These are phyloP conservation scores for Pisolithus orientalis DNA, from an alignment of 768 basidiomycete species.

Conservation along the genomic window DNA sequence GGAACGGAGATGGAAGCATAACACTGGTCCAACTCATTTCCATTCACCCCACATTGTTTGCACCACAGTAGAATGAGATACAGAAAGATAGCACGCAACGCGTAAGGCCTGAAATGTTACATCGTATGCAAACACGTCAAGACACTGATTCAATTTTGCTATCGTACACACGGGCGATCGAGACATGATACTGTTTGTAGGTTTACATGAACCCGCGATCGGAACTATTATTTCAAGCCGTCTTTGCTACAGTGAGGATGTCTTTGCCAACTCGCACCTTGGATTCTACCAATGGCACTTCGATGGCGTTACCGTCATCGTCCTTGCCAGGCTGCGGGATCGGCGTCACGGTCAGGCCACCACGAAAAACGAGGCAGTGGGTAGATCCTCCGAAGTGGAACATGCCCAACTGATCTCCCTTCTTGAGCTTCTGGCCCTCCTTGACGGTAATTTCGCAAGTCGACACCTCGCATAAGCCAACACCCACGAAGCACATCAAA, in stretches of 20 bases:
- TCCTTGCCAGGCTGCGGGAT: not conserved
- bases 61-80: constrained; percentile 42
- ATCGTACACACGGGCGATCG: too few species aligned
- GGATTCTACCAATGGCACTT: not conserved
- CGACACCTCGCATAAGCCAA: constrained; percentile 58
- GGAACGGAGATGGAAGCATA: too few species aligned
- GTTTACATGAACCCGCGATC: too few species aligned
- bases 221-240: not conserved
- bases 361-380: constrained; percentile 36
- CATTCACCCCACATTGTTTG: too few species aligned
- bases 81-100: too few species aligned
- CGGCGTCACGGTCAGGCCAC: not conserved
- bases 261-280: not conserved
- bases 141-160: too few species aligned
- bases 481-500: constrained; percentile 45
- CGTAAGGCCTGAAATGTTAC: too few species aligned
- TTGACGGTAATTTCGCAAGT: constrained; percentile 31
- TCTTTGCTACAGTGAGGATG: not conserved
- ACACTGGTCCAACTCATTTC: too few species aligned
- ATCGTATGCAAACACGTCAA: too few species aligned
- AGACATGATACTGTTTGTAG: too few species aligned
- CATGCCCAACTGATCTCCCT: constrained; percentile 45
- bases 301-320: not conserved
- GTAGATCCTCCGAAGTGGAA: constrained; percentile 57
- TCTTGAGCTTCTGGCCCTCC: constrained; percentile 34